phyloP scores from a whole-genome alignment of 768 basidiomycete species.

The Hemileccinum impolitum region DNA sequence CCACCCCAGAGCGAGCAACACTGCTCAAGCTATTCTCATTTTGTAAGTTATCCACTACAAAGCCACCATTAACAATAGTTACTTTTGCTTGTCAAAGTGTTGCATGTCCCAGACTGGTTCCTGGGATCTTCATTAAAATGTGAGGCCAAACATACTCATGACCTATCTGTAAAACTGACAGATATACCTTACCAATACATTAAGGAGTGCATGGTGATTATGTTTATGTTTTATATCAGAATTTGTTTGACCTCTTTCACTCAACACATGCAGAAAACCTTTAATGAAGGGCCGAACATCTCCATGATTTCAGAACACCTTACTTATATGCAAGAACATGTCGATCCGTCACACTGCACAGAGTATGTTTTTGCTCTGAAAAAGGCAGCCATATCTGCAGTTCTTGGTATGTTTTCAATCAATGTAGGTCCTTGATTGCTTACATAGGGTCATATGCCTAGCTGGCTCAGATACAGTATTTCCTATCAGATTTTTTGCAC shows the following conservation, averaged over 20 bases:
- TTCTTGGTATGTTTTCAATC: constrained; percentile 1
- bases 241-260: background rate
- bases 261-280: background rate
- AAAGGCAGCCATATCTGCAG: background rate
- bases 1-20: constrained; percentile 1
- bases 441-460: too few species aligned
- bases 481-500: background rate
- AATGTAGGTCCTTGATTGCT: too few species aligned
- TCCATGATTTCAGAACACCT: constrained; percentile 6
- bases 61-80: too few species aligned
- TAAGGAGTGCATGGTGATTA: constrained; percentile 1
- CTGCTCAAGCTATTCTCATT: constrained; percentile 3
- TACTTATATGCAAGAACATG: background rate
- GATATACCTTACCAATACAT: background rate
- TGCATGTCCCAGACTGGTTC: constrained; percentile 20
- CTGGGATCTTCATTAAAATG: constrained; percentile 1
- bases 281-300: background rate
- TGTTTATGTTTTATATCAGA: background rate
- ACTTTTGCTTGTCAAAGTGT: constrained; percentile 16
- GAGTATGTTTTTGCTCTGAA: background rate
- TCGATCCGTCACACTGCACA: background rate
- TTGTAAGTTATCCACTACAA: background rate
- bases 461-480: background rate
- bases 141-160: background rate
- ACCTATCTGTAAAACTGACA: background rate